These are phyloP conservation scores for Gossypium sturtianum DNA, from an alignment of 345 rosid genomes.

Conservation along the genomic window DNA sequence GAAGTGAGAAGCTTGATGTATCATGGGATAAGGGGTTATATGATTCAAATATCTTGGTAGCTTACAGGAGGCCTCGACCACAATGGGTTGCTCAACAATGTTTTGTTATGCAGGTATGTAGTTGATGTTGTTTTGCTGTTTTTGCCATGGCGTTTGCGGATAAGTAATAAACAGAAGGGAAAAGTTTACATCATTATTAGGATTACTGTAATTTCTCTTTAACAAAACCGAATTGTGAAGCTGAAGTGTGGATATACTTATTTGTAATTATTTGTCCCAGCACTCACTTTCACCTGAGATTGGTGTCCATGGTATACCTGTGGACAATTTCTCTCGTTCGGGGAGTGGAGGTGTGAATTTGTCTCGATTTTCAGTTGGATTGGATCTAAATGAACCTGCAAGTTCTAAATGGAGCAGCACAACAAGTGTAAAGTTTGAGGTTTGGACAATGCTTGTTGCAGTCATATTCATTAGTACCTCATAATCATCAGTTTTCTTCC, in stretches of 20 bases:
- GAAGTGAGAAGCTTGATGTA: slow-evolving; percentile 96
- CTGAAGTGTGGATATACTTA: slow-evolving; percentile 1
- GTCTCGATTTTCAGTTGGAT: slow-evolving; percentile 69
- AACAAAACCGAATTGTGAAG: neutral
- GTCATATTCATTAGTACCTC: neutral
- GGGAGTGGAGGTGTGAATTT: slow-evolving; percentile 89
- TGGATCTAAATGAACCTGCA: slow-evolving; percentile 82
- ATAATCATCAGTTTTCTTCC: slow-evolving; percentile 1
- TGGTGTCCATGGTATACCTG: slow-evolving; percentile 76
- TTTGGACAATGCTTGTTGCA: slow-evolving; percentile 18
- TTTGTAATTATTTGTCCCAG: slow-evolving; percentile 33
- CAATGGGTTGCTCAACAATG: slow-evolving; percentile 90
- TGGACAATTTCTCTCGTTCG: slow-evolving; percentile 80
- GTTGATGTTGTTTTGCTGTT: neutral
- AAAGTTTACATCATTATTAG: neutral
- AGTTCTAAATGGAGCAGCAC: slow-evolving; percentile 86
- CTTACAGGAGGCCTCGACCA: slow-evolving; percentile 88
- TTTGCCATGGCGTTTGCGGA: neutral
- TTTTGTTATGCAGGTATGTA: slow-evolving; percentile 65
- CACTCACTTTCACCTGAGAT: slow-evolving; percentile 91
- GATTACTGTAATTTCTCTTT: neutral
- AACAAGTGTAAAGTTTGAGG: slow-evolving; percentile 87
- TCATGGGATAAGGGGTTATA: slow-evolving; percentile 87
- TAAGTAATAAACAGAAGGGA: neutral
- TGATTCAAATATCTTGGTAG: slow-evolving; percentile 79